Evolutionary conservation across 331 rosid species (phyloP).

Genomic region (Phaseolus coccineus): DNA sequence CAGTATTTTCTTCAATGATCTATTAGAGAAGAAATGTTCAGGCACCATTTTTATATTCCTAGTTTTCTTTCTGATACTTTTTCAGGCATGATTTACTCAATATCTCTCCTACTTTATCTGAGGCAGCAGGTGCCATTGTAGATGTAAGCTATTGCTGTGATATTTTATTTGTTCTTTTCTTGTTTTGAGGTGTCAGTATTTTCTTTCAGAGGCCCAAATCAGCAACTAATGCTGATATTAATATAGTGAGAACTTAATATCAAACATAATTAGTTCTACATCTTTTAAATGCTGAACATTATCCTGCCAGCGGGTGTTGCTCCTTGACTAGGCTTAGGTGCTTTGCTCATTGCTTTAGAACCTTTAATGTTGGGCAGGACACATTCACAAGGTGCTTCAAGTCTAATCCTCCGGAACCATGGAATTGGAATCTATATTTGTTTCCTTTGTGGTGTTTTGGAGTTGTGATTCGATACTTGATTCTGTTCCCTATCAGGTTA

Average conservation of each 20-base stretch:
- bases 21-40: conserved; percentile 1
- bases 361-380: conserved; percentile 61
- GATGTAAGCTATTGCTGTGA: conserved; percentile 61
- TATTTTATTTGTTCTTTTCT: conserved; percentile 15
- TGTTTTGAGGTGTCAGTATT: neutral
- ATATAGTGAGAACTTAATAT: conserved; percentile 1
- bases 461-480: conserved; percentile 78
- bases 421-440: conserved; percentile 97
- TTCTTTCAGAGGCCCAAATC: neutral
- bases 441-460: conserved; percentile 97
- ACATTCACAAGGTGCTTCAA: conserved; percentile 96
- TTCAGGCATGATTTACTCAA: conserved; percentile 85
- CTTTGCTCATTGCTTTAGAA: conserved; percentile 35
- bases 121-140: conserved; percentile 98
- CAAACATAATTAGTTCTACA: conserved; percentile 2
- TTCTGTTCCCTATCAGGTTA: conserved; percentile 87
- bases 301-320: neutral
- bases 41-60: conserved; percentile 25
- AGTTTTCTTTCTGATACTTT: conserved; percentile 31
- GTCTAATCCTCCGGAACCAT: conserved; percentile 93
- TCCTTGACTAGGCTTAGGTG: conserved; percentile 20
- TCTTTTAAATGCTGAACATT: conserved; percentile 1
- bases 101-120: conserved; percentile 85
- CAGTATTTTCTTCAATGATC: conserved; percentile 7
- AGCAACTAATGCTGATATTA: conserved; percentile 18